Evolutionary conservation across 805 yeast genomes (phyloP), one percentile per base, ranked within the genome.

Genomic region (Nakazawaea ernobii): DNA sequence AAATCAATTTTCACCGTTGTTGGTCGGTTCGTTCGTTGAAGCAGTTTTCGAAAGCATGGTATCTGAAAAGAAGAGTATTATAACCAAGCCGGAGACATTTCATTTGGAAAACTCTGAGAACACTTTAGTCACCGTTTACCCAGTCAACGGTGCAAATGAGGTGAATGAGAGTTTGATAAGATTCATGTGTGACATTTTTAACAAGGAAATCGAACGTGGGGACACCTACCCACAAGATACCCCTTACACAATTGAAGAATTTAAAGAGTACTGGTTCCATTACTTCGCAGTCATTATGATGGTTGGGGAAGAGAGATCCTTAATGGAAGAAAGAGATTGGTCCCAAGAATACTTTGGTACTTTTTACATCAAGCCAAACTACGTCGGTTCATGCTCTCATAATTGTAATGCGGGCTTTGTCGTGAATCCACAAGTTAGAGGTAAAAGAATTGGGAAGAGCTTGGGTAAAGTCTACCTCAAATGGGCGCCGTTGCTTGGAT

Each of bases 361-460:
- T 2, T 86, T 83, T 60, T 86, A 84, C 62, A 71, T 90, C 56
- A 89, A 86, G 59, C 96, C 98, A 14, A 91, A 91, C 63, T 91
- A 90, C 60, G 65, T 72, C 2, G 96, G 95, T 8, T 75, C 96
- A 49, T 83, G 92, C 52, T 80, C 94, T 0, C 97, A 91, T 58
- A 83, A 79, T 28, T 88, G 96, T 58, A 91, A 91, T 61, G 97
- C 82, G 0, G 96, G 95, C 0, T 91, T 91, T 59, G 60, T 89
- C 9, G 96, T 91, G 6, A 76, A 76, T 49, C 69, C 71, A 8
- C 53, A 53, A 0, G 67, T 68, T 26, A 73, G 97, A 52, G 94
- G 95, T 0, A 62, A 71, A 41, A 55, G 64, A 11, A 63, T 87
- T 13, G 97, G 96, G 1, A 71, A 67, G 32, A 74, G 74, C n/a